Percentiles rank a stretch among this genome's conserved stretches.
Evolutionary conservation across 352 stramenopile genomes (phyloP).

Genomic region (Peronospora farinosa): DNA sequence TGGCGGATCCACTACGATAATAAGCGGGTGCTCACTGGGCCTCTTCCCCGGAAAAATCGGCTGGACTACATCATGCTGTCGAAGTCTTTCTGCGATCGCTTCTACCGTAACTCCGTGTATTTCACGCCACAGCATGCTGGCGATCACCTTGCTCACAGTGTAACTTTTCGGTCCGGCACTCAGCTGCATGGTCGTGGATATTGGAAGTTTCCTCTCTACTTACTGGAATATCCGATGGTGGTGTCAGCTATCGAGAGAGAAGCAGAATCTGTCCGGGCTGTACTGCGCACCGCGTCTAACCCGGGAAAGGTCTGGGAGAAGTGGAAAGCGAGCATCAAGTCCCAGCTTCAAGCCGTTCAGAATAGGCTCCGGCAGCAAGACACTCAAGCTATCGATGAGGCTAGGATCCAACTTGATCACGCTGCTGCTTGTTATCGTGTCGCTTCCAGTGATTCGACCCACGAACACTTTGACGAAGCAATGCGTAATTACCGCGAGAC

Average conservation of each 20-base stretch:
- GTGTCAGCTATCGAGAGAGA: background rate
- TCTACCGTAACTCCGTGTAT: background rate
- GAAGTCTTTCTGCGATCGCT: background rate
- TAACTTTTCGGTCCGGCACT: too few relatives aligned
- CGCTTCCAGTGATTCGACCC: background rate
- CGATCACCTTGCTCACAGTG: background rate
- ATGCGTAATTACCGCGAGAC: background rate
- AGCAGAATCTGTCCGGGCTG: background rate
- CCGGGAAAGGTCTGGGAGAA: constrained; percentile 1
- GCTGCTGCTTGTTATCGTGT: background rate
- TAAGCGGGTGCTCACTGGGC: background rate
- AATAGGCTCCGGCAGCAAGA: background rate
- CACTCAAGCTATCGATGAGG: background rate
- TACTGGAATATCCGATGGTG: constrained; percentile 3
- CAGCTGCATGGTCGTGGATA: background rate
- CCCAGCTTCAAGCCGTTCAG: background rate
- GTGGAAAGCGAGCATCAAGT: constrained; percentile 1
- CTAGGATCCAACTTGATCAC: background rate
- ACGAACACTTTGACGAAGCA: background rate
- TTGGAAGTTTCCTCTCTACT: constrained; percentile 1
- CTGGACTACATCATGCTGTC: constrained; percentile 4
- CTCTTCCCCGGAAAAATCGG: background rate
- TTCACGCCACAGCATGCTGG: background rate
- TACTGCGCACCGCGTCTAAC: background rate
- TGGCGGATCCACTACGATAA: background rate